Evolutionary conservation across 2,329 filamentous ascomycete species (phyloP), one percentile per base, ranked within the genome.

Genomic region (Diaporthe australafricana): DNA sequence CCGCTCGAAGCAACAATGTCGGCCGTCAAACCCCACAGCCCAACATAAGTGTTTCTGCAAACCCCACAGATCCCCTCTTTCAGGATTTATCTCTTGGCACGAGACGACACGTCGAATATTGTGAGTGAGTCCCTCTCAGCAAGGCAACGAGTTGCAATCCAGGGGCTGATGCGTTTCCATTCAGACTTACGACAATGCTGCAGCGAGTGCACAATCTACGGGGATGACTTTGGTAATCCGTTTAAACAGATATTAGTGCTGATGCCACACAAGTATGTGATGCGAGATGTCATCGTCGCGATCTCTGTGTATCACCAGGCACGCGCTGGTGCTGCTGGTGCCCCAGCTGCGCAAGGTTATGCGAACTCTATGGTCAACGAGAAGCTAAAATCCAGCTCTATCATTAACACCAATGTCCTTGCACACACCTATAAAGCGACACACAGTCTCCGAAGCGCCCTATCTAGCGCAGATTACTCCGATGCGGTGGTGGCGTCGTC

Each of bases 201-300:
- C 38, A 73, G 53, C 70, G 53, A 72, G 16, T 71, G 73, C n/a
- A 62, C 73, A 50, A 70, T 73, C 1, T 74, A 40, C 40, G 56
- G 30, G 25, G 68, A 47, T 56, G 72, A 55, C 20, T 60, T 40
- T 22, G 66, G 56, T 48, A 71, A 72, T 40, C 67, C 56, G 4
- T 60, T 60, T 16, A 60, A 60, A 16, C 56, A 60, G n/a, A 60
- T 60, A 4, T 16, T 60, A 45, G 7, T 42, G 16, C 25, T 60
- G 9, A 20, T 60, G n/a, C 35, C 56, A 8, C 56, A 60, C n/a
- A 60, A 60, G 16, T 42, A 16, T 9, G 56, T 30, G 22, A 3
- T 60, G 22, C 56, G 16, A 16, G 56, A 60, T 22, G 45, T 60
- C 14, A 45, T 60, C 38, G 56, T 60, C 17, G 56, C 56, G 5